phyloP scores from a whole-genome alignment of 306 rosid species.

The Cicer judaicum region DNA sequence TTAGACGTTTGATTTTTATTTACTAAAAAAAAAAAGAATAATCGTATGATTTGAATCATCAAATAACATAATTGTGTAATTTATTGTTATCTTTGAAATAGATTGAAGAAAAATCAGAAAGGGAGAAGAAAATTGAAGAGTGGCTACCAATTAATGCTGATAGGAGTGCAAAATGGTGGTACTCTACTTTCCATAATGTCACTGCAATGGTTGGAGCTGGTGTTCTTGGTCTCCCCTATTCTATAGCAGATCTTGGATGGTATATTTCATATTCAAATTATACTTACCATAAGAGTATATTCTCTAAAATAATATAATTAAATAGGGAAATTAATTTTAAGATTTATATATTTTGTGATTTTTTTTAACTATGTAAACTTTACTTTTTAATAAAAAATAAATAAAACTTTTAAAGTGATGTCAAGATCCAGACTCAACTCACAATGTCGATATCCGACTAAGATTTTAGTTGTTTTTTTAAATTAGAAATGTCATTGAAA shows the following conservation, averaged over 20 bases:
- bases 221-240: constrained; percentile 73
- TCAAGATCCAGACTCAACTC: too few relatives aligned
- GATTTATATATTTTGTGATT: too few relatives aligned
- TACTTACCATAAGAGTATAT: not conserved
- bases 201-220: constrained; percentile 96
- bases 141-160: constrained; percentile 82
- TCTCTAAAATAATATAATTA: not conserved
- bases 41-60: too few relatives aligned
- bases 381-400: too few relatives aligned
- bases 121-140: constrained; percentile 60
- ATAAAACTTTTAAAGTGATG: too few relatives aligned
- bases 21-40: too few relatives aligned
- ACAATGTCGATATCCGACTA: too few relatives aligned
- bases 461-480: too few relatives aligned
- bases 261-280: constrained; percentile 37
- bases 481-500: too few relatives aligned
- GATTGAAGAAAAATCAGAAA: constrained; percentile 45
- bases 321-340: too few relatives aligned
- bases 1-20: too few relatives aligned
- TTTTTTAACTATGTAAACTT: too few relatives aligned
- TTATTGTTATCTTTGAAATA: constrained; percentile 24
- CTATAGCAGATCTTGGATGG: constrained; percentile 80
- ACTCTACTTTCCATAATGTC: constrained; percentile 83
- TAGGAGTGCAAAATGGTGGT: constrained; percentile 92
- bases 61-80: not conserved